Evolutionary conservation across 352 stramenopile genomes (phyloP), one percentile per base, ranked within the genome.

Genomic region (Phytophthora rubi): DNA sequence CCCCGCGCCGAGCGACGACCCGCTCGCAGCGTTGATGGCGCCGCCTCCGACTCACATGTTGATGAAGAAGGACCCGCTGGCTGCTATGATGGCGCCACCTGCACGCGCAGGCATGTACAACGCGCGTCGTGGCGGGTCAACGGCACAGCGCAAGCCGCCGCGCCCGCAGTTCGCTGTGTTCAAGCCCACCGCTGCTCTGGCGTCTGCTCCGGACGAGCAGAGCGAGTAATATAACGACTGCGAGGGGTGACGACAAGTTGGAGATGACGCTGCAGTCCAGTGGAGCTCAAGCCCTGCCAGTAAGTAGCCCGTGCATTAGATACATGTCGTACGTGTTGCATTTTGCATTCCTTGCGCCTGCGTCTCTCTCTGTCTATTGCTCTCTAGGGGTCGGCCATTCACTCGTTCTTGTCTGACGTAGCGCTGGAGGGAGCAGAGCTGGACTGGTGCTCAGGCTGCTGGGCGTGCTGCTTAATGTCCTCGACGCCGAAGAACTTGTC

Each of bases 401-500:
- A 77, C 59, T 73, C 32, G 49, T 76, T 70, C 33, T 62, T 75
- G 49, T 65, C 59, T 13, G 58, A 16, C 52, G 35, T 45, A 62
- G 60, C 39, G 23, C 21, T 44, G 21, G 33, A 45, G 18, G 45
- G 23, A 15, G 49, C 9, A n/a, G 53, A 48, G 62, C 23, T 45
- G 23, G 57, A 49, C 9, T 64, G 59, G 30, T 70, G 42, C 26
- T 77, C 47, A 4, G 42, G 12, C n/a, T 47, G 30, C 57, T 70
- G 52, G 10, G 66, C 57, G 52, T 83, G 70, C 63, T 77, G 65
- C 18, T 73, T 79, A 51, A 94, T 88, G 18, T 79, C 75, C 28
- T 94, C 82, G 35, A 96, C 89, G 44, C 89, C 88, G 64, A 96
- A 96, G 71, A 96, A 96, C 53, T 89, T 85, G 79, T 96, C 89